A percentile compares a stretch with the other conserved stretches of the same genome.
Conservation (phyloP, 768 basidiomycete genomes). For the Suillus subalutaceus region DNA sequence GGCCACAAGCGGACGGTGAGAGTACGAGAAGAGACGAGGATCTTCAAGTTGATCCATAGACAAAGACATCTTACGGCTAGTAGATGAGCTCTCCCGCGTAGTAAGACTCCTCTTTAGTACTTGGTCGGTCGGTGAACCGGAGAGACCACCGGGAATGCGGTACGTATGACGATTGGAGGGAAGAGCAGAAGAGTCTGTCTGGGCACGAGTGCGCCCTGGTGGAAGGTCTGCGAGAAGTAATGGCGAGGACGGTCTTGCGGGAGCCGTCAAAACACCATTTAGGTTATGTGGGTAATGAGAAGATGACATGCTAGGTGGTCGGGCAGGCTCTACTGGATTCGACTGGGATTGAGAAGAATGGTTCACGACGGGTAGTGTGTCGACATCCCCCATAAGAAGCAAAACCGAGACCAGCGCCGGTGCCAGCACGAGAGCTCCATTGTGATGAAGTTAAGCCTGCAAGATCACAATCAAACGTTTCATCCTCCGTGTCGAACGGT, state of each 20-base stretch:
- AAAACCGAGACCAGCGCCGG: constrained; percentile 50
- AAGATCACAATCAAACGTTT: constrained; percentile 59
- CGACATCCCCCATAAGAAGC: constrained; percentile 21
- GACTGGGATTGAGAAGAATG: neutral
- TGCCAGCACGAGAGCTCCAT: constrained; percentile 52
- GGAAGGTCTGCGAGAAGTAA: constrained; percentile 3
- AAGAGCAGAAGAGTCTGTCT: constrained; percentile 22
- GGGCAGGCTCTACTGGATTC: constrained; percentile 1
- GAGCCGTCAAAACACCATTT: neutral
- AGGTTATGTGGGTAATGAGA: constrained; percentile 5
- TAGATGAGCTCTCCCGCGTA: constrained; percentile 10
- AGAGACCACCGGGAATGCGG: constrained; percentile 15
- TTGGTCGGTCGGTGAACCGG: constrained; percentile 14
- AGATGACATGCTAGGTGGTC: constrained; percentile 1
- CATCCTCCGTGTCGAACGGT: constrained; percentile 66
- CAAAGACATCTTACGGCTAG: constrained; percentile 5
- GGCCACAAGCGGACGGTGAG: neutral
- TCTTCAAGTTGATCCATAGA: constrained; percentile 1
- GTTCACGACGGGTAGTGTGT: constrained; percentile 10
- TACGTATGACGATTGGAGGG: constrained; percentile 13
- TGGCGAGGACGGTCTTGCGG: constrained; percentile 15
- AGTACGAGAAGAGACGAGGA: constrained; percentile 2
- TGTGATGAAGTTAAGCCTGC: constrained; percentile 53
- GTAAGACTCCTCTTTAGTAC: constrained; percentile 26
- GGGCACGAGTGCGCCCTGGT: constrained; percentile 25